These are phyloP conservation scores for Thalia dealbata DNA, from an alignment of 176 grass and related monocot genomes.

Conservation along the genomic window DNA sequence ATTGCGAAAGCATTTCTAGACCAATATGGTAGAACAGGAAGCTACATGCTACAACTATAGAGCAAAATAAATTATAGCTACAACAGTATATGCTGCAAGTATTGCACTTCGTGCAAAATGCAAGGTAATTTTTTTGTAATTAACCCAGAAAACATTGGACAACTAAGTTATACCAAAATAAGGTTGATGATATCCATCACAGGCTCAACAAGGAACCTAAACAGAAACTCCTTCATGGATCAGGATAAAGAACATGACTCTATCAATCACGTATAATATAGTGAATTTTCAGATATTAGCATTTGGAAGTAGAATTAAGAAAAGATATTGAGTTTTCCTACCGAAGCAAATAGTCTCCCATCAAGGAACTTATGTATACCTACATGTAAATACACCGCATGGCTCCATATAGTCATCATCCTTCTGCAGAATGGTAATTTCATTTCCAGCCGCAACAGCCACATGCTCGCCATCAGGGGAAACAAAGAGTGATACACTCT, in stretches of 20 bases:
- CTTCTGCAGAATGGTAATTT: constrained; percentile 50
- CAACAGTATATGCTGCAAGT: too few species aligned
- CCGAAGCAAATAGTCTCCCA: not conserved
- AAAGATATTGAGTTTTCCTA: not conserved
- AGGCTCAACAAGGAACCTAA: not conserved
- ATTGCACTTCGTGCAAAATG: too few species aligned
- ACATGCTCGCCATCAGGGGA: constrained; percentile 48
- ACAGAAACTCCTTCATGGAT: not conserved
- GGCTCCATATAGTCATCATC: constrained; percentile 49
- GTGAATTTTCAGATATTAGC: not conserved
- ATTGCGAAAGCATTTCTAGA: too few species aligned
- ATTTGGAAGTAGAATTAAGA: not conserved
- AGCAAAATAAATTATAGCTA: too few species aligned
- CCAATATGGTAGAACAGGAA: too few species aligned
- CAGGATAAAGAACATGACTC: not conserved
- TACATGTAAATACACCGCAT: constrained; percentile 58
- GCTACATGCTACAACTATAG: too few species aligned
- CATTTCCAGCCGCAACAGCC: constrained; percentile 42
- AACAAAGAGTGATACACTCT: constrained; percentile 30
- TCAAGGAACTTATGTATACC: constrained; percentile 9
- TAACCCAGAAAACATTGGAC: not conserved
- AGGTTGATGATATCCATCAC: not conserved
- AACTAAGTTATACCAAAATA: not conserved
- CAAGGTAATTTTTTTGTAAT: not conserved
- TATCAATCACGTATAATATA: not conserved